Percentiles rank a stretch among this genome's conserved stretches.
phyloP scores from a whole-genome alignment of 495 filamentous ascomycete genomes.

The Talaromyces nanjingensis region DNA sequence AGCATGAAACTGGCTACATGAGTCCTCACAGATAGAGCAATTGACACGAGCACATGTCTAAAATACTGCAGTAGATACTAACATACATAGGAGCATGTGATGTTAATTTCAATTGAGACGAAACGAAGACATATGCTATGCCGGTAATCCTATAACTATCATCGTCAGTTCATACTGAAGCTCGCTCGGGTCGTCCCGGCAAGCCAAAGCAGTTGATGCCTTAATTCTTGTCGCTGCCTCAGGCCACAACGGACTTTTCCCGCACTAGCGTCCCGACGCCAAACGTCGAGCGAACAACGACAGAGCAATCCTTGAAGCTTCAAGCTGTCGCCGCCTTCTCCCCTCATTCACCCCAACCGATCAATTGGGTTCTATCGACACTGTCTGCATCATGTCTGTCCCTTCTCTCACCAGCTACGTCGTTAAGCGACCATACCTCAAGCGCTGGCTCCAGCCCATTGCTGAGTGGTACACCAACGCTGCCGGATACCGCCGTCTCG shows the following conservation, averaged over 20 bases:
- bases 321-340: slow-evolving; percentile 6
- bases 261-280: slow-evolving; percentile 3
- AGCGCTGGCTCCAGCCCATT: slow-evolving; percentile 66
- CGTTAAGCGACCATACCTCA: slow-evolving; percentile 76
- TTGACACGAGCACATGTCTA: background rate
- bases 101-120: background rate
- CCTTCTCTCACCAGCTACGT: slow-evolving; percentile 67
- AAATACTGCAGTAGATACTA: background rate
- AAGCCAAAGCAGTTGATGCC: background rate
- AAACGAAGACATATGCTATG: background rate
- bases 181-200: background rate
- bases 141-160: background rate
- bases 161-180: background rate
- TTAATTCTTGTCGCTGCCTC: background rate
- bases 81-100: background rate
- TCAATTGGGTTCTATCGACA: slow-evolving; percentile 16
- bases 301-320: slow-evolving; percentile 1
- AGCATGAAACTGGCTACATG: background rate
- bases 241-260: slow-evolving; percentile 1
- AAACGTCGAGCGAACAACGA: slow-evolving; percentile 1
- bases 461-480: slow-evolving; percentile 78
- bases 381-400: slow-evolving; percentile 56
- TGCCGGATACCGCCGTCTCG: slow-evolving; percentile 87
- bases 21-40: background rate
- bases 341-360: slow-evolving; percentile 22